These are phyloP conservation scores for Monilinia fructigena DNA, from an alignment of 2,329 filamentous ascomycete species.

Conservation along the genomic window DNA sequence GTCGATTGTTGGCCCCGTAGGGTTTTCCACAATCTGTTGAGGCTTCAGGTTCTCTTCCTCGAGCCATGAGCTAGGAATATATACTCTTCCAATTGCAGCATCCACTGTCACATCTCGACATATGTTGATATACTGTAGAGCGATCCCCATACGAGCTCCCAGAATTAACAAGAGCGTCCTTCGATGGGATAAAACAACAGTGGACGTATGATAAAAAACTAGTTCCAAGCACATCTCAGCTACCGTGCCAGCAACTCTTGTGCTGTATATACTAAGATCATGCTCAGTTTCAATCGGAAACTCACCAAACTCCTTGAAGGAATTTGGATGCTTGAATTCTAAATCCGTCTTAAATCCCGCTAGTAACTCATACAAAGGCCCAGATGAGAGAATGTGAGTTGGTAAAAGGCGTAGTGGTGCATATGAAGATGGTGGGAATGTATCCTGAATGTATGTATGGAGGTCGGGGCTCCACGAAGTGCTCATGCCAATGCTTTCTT, in stretches of 20 bases:
- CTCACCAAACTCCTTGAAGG: constrained; percentile 28
- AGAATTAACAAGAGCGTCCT: constrained; percentile 51
- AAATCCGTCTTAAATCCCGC: constrained; percentile 70
- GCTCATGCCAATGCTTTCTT: constrained; percentile 34
- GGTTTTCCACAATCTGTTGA: constrained; percentile 52
- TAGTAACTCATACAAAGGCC: constrained; percentile 63
- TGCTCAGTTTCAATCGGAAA: constrained; percentile 59
- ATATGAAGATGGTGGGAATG: constrained; percentile 36
- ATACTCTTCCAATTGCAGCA: constrained; percentile 63
- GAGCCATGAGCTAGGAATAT: constrained; percentile 66
- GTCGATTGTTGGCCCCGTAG: constrained; percentile 49
- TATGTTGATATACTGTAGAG: constrained; percentile 76
- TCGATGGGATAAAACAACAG: constrained; percentile 33
- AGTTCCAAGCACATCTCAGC: constrained; percentile 67
- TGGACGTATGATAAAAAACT: constrained; percentile 55
- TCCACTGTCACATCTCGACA: constrained; percentile 70
- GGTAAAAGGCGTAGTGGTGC: constrained; percentile 60
- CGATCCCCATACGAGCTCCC: constrained; percentile 68
- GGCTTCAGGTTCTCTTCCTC: constrained; percentile 54
- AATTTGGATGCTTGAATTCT: constrained; percentile 45
- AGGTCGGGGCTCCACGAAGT: constrained; percentile 25
- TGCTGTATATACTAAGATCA: constrained; percentile 62
- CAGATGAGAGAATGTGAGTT: constrained; percentile 52
- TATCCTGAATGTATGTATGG: constrained; percentile 30
- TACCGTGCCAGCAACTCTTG: constrained; percentile 70